These are phyloP conservation scores for Calonectria leucothoes DNA, from an alignment of 2,329 filamentous ascomycete species.

Conservation along the genomic window DNA sequence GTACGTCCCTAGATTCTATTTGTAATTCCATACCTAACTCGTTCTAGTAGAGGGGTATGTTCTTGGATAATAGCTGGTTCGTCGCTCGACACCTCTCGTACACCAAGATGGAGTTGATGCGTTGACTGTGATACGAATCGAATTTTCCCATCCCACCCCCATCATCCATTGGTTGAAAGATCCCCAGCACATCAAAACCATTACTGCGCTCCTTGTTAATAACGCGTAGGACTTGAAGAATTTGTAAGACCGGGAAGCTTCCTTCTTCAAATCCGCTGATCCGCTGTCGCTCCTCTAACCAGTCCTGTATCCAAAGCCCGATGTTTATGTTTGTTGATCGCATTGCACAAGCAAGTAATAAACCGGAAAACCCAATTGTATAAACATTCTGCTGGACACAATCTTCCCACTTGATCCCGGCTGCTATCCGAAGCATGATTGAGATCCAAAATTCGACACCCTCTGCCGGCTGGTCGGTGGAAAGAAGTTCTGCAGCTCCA, in stretches of 20 bases:
- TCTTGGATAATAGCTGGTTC: neutral
- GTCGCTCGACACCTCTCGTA: slow-evolving; percentile 7
- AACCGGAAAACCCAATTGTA: slow-evolving; percentile 33
- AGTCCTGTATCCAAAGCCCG: slow-evolving; percentile 34
- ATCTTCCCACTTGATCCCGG: slow-evolving; percentile 36
- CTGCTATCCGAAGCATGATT: slow-evolving; percentile 36
- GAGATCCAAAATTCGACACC: slow-evolving; percentile 24
- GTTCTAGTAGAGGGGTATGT: neutral
- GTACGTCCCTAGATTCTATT: too few relatives aligned
- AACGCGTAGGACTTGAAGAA: slow-evolving; percentile 23
- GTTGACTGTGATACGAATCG: slow-evolving; percentile 31
- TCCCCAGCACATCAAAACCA: neutral
- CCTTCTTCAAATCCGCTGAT: slow-evolving; percentile 33
- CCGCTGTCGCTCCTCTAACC: slow-evolving; percentile 28
- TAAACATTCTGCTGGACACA: slow-evolving; percentile 36
- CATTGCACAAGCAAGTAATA: slow-evolving; percentile 31
- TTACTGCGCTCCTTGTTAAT: slow-evolving; percentile 28
- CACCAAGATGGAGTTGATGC: slow-evolving; percentile 7
- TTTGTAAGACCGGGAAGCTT: slow-evolving; percentile 35
- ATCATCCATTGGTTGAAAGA: slow-evolving; percentile 25
- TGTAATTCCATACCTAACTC: too few relatives aligned
- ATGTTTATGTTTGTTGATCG: slow-evolving; percentile 14
- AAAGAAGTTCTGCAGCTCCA: neutral
- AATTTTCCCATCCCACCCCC: slow-evolving; percentile 29
- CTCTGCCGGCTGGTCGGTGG: neutral